A percentile compares a stretch with the other conserved stretches of the same genome.
Conservation (phyloP, 306 rosid genomes). For the Sophora flavescens region DNA sequence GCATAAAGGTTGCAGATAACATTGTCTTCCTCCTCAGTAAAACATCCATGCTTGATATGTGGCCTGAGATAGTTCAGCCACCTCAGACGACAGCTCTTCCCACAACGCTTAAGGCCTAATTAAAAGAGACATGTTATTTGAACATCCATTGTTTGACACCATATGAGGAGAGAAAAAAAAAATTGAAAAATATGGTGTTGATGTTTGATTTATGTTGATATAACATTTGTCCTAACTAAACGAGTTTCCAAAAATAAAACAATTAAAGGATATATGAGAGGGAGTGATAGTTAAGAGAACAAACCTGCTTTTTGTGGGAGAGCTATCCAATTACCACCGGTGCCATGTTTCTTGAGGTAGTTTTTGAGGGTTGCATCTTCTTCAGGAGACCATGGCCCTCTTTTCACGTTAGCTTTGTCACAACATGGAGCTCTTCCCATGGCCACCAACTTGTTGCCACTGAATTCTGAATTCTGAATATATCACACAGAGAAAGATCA, state of each 20-base stretch:
- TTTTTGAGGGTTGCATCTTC: constrained; percentile 44
- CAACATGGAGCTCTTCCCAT: constrained; percentile 56
- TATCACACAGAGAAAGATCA: not conserved
- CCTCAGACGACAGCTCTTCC: constrained; percentile 51
- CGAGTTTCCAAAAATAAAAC: not conserved
- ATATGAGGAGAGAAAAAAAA: no score
- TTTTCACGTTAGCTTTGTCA: constrained; percentile 54
- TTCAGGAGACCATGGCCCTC: constrained; percentile 49
- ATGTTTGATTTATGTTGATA: no score
- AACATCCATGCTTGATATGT: constrained; percentile 50
- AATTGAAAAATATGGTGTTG: no score
- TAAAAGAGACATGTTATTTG: no score
- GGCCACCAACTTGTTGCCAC: not conserved
- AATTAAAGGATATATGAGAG: not conserved
- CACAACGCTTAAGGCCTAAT: constrained; percentile 50
- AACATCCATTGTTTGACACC: no score
- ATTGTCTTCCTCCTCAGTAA: constrained; percentile 48
- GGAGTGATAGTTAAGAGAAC: no score
- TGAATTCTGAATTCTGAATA: not conserved
- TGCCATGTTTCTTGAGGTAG: constrained; percentile 47
- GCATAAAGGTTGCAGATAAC: constrained; percentile 48
- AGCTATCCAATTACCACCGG: constrained; percentile 46
- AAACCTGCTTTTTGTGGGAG: constrained; percentile 54
- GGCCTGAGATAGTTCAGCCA: constrained; percentile 55
- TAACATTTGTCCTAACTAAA: no score